A percentile compares a stretch with the other conserved stretches of the same genome.
These are phyloP conservation scores for Pythium dissotocum DNA, from an alignment of 352 stramenopile genomes.

Conservation along the genomic window DNA sequence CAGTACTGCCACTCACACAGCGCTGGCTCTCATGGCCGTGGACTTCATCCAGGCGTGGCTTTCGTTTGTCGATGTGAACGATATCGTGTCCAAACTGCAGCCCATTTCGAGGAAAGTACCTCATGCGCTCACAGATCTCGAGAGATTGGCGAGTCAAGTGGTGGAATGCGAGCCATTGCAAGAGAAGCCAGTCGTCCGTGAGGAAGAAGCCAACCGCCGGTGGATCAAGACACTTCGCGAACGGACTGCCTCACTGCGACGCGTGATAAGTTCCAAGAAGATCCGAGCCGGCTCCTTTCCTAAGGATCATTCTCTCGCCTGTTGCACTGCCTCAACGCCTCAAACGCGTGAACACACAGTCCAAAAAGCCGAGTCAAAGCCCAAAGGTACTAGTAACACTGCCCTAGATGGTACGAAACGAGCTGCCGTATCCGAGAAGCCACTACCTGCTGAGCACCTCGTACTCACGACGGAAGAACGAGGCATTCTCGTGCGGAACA, in stretches of 20 bases:
- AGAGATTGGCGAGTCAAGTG: background rate
- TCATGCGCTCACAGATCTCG: background rate
- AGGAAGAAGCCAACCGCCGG: background rate
- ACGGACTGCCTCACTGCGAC: background rate
- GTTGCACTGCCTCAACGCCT: too few relatives aligned
- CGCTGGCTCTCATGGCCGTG: too few relatives aligned
- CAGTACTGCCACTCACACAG: too few relatives aligned
- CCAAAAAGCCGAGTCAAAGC: background rate
- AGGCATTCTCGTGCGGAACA: conserved; percentile 11
- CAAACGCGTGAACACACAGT: background rate
- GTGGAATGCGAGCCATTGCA: background rate
- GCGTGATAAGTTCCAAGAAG: background rate
- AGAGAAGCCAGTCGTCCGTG: background rate
- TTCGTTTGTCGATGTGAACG: background rate
- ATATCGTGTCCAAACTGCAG: background rate
- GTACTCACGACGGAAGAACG: conserved; percentile 5
- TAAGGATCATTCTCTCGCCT: too few relatives aligned
- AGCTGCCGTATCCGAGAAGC: too few relatives aligned
- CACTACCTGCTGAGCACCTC: conserved; percentile 3
- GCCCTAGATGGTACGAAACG: too few relatives aligned
- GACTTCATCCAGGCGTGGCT: background rate
- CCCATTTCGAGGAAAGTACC: background rate
- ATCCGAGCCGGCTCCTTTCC: too few relatives aligned
- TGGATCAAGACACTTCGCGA: background rate
- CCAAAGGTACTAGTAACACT: too few relatives aligned